phyloP scores from a whole-genome alignment of 768 basidiomycete species.

The Mycena belliarum region DNA sequence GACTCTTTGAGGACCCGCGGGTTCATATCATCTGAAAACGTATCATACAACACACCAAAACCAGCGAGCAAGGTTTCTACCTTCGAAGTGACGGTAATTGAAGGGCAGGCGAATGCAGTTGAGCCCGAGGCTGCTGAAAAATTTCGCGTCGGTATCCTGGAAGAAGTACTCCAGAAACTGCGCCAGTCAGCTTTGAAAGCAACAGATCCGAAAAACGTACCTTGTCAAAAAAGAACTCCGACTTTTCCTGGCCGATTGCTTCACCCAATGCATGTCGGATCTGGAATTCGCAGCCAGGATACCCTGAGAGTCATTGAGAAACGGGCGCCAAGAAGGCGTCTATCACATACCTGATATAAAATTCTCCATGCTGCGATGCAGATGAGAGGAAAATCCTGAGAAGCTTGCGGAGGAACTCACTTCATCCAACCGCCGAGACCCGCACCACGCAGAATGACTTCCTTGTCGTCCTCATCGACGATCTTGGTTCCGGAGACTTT shows the following conservation, averaged over 20 bases:
- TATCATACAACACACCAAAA: neutral
- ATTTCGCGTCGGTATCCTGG: conserved; percentile 68
- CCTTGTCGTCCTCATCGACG: conserved; percentile 54
- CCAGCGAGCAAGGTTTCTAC: conserved; percentile 24
- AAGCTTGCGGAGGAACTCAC: conserved; percentile 45
- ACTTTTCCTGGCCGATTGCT: conserved; percentile 65
- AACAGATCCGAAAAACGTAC: conserved; percentile 31
- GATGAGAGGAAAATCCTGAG: neutral
- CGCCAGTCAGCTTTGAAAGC: neutral
- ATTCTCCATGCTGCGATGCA: conserved; percentile 64
- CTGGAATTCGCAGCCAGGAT: conserved; percentile 80
- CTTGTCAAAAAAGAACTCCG: conserved; percentile 84
- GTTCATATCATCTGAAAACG: conserved; percentile 62
- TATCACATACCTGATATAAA: conserved; percentile 57
- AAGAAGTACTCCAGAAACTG: conserved; percentile 88
- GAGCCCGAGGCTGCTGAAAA: conserved; percentile 76
- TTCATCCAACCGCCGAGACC: conserved; percentile 86
- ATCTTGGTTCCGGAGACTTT: conserved; percentile 60
- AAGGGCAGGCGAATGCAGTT: conserved; percentile 80
- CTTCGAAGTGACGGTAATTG: conserved; percentile 76
- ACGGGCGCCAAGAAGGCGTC: neutral
- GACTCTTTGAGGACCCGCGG: conserved; percentile 72
- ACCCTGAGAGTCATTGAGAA: conserved; percentile 41
- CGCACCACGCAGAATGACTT: conserved; percentile 67
- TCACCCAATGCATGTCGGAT: conserved; percentile 70